Conservation (phyloP, 23 red algal species). For the Agarophyton chilense region DNA sequence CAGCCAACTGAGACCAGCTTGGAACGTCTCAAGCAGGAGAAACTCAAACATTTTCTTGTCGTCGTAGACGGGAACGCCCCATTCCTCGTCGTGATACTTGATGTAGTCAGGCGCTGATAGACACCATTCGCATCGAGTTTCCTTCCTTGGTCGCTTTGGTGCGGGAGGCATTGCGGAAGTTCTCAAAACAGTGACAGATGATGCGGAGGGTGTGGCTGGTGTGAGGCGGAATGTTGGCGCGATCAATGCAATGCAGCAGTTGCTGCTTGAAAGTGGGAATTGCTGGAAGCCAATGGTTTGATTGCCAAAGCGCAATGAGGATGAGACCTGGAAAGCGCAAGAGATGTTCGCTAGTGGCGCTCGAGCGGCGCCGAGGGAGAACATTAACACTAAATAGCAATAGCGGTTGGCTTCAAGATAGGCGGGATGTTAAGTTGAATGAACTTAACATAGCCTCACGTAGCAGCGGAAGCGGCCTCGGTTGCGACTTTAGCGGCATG, state of each 20-base stretch:
- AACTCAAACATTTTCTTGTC: slow-evolving; percentile 74
- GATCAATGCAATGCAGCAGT: not conserved
- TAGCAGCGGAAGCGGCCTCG: too few relatives aligned
- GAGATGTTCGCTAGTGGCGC: not conserved
- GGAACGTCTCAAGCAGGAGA: slow-evolving; percentile 70
- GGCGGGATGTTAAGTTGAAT: too few relatives aligned
- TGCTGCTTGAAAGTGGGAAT: not conserved
- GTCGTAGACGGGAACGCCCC: slow-evolving; percentile 67
- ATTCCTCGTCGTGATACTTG: slow-evolving; percentile 81
- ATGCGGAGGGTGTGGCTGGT: not conserved
- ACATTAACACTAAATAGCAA: not conserved
- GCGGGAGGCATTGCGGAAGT: not conserved
- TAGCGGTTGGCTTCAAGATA: not conserved
- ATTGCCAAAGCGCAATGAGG: not conserved
- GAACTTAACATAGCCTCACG: too few relatives aligned
- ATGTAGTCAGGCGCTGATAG: slow-evolving; percentile 32
- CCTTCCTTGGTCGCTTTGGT: slow-evolving; percentile 15
- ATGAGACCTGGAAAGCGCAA: not conserved
- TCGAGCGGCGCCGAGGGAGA: not conserved
- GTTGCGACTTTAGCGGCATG: too few relatives aligned
- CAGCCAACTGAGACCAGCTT: slow-evolving; percentile 74
- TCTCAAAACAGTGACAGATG: not conserved
- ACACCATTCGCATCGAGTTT: slow-evolving; percentile 52
- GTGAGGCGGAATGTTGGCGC: not conserved
- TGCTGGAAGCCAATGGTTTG: not conserved